Conservation (phyloP, 352 stramenopile genomes). For the Phytophthora tubulina region DNA sequence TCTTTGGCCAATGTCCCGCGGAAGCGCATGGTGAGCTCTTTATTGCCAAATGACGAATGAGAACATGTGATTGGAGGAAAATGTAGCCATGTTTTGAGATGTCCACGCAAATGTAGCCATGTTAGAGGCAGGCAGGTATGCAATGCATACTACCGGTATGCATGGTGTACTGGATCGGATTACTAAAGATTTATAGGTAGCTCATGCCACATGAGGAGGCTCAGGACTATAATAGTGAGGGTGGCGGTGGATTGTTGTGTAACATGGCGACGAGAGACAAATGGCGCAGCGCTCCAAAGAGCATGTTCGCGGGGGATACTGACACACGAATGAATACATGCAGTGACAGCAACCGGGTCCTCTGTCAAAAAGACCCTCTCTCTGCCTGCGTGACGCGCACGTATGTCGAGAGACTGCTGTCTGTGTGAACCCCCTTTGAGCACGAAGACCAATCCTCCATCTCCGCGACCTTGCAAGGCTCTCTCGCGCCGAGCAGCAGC, state of each 20-base stretch:
- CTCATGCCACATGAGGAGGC: slow-evolving; percentile 47
- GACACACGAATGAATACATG: slow-evolving; percentile 35
- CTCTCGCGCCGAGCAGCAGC: slow-evolving; percentile 23
- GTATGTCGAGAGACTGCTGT: slow-evolving; percentile 26
- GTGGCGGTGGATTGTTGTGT: slow-evolving; percentile 17
- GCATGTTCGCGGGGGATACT: slow-evolving; percentile 37
- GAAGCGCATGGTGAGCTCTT: slow-evolving; percentile 68
- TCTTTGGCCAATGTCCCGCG: slow-evolving; percentile 80
- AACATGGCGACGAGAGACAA: slow-evolving; percentile 26
- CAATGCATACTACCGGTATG: not conserved
- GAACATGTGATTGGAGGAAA: slow-evolving; percentile 26
- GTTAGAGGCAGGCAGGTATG: not conserved
- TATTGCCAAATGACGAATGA: slow-evolving; percentile 5
- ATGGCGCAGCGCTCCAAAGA: slow-evolving; percentile 26
- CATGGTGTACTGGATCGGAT: slow-evolving; percentile 74
- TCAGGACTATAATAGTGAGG: slow-evolving; percentile 16
- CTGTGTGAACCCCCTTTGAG: slow-evolving; percentile 83
- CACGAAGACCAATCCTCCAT: slow-evolving; percentile 66
- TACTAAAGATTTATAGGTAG: slow-evolving; percentile 80
- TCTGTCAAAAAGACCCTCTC: slow-evolving; percentile 36
- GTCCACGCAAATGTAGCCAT: not conserved
- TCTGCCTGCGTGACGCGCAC: slow-evolving; percentile 5
- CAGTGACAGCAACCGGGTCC: slow-evolving; percentile 14
- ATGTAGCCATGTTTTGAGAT: slow-evolving; percentile 9
- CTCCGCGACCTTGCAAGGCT: slow-evolving; percentile 62